These are phyloP conservation scores for Ophiostoma montium DNA, from an alignment of 2,329 filamentous ascomycete species.

Conservation along the genomic window DNA sequence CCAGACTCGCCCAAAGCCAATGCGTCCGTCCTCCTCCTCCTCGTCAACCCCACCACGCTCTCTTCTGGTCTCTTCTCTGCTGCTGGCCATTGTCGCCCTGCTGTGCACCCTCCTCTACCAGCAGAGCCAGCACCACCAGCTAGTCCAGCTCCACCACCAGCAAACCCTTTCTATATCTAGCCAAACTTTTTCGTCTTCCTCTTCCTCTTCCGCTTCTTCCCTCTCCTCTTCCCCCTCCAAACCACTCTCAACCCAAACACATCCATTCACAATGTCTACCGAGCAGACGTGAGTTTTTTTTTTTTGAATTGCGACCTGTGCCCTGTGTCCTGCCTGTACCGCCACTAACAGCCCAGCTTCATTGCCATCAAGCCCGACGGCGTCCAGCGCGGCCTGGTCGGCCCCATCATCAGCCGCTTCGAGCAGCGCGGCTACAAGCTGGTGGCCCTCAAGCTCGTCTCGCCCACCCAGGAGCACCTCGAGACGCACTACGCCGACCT, in stretches of 20 bases:
- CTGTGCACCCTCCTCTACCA: slow-evolving; percentile 11
- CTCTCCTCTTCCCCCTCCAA: slow-evolving; percentile 1
- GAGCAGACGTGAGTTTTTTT: slow-evolving; percentile 70
- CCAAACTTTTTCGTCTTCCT: slow-evolving; percentile 5
- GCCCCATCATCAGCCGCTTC: slow-evolving; percentile 95
- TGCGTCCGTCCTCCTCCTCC: slow-evolving; percentile 12
- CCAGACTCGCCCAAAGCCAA: neutral
- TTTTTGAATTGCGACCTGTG: neutral
- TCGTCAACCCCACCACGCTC: slow-evolving; percentile 22
- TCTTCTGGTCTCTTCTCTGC: slow-evolving; percentile 18
- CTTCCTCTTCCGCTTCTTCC: neutral
- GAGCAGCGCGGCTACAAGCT: slow-evolving; percentile 99
- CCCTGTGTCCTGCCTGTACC: neutral
- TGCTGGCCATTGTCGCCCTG: slow-evolving; percentile 10
- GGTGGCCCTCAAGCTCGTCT: slow-evolving; percentile 87
- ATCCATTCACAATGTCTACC: slow-evolving; percentile 41
- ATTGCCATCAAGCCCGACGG: slow-evolving; percentile 99
- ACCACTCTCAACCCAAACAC: slow-evolving; percentile 3
- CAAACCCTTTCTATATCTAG: slow-evolving; percentile 1
- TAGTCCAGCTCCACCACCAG: neutral
- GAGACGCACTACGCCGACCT: slow-evolving; percentile 97
- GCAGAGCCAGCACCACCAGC: slow-evolving; percentile 9
- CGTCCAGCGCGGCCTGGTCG: slow-evolving; percentile 95
- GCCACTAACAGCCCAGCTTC: slow-evolving; percentile 50
- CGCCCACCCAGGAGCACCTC: slow-evolving; percentile 84